Percentiles rank a stretch among this genome's conserved stretches.
These are phyloP conservation scores for Umbelopsis isabellina DNA, from an alignment of 192 early-diverging fungal species.

Conservation along the genomic window DNA sequence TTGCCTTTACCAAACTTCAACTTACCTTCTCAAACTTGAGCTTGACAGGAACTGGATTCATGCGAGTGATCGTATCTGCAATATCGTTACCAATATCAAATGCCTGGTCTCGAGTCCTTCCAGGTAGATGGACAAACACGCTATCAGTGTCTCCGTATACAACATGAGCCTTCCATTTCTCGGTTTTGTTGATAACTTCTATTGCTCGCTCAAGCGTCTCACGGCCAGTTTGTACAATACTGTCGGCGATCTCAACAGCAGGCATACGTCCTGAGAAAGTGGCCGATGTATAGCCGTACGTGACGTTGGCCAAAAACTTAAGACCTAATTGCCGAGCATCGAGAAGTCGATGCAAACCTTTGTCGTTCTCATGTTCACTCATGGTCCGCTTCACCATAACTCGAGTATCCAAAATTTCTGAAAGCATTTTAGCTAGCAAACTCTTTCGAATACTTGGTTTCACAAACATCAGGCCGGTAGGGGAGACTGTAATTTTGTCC, in stretches of 20 bases:
- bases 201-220: conserved; percentile 82
- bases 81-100: conserved; percentile 86
- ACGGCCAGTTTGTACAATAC: conserved; percentile 86
- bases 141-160: conserved; percentile 97
- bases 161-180: conserved; percentile 75
- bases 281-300: conserved; percentile 87
- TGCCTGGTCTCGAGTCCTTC: conserved; percentile 68
- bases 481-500: conserved; percentile 52
- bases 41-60: conserved; percentile 82
- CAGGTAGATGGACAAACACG: conserved; percentile 81
- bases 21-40: conserved; percentile 92
- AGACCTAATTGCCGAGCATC: conserved; percentile 85
- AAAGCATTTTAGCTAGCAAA: conserved; percentile 80
- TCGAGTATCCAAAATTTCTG: conserved; percentile 86
- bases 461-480: conserved; percentile 88
- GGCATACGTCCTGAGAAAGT: conserved; percentile 92
- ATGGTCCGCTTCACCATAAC: conserved; percentile 89
- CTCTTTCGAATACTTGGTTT: conserved; percentile 81
- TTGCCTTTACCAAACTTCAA: background rate
- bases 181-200: conserved; percentile 59
- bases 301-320: conserved; percentile 93
- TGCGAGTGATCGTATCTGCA: conserved; percentile 68
- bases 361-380: conserved; percentile 67
- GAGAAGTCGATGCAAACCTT: conserved; percentile 67
- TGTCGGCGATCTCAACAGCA: conserved; percentile 85